A percentile compares a stretch with the other conserved stretches of the same genome.
Conservation (phyloP, 2,329 filamentous ascomycete genomes). For the Pseudofabraea citricarpa region DNA sequence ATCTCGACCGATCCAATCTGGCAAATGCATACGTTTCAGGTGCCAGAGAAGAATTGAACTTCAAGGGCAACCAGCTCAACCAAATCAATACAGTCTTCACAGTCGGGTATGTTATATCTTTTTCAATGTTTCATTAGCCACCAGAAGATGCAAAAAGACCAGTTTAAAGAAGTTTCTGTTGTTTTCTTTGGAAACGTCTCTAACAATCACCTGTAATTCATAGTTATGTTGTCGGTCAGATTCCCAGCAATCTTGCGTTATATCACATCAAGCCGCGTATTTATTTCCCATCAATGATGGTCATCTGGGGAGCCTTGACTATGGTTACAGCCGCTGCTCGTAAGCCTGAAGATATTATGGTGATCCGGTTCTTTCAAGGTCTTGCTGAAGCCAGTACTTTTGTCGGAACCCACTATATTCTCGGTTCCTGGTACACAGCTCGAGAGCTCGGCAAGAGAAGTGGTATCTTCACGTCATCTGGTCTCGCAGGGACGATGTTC, state of each 20-base stretch:
- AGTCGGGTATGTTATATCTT: conserved; percentile 17
- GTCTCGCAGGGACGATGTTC: conserved; percentile 56
- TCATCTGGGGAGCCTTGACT: conserved; percentile 58
- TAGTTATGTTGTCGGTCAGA: conserved; percentile 49
- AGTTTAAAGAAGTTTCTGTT: no score
- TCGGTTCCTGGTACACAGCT: conserved; percentile 57
- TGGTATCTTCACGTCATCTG: conserved; percentile 56
- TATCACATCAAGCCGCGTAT: conserved; percentile 59
- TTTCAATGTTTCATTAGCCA: not conserved
- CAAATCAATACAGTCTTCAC: conserved; percentile 46
- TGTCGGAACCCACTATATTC: conserved; percentile 52
- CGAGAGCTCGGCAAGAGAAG: conserved; percentile 57
- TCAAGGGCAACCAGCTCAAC: conserved; percentile 45
- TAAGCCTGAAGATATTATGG: conserved; percentile 51
- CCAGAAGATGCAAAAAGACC: no score
- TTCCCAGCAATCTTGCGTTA: conserved; percentile 57
- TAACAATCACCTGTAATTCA: conserved; percentile 6
- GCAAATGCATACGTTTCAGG: conserved; percentile 51
- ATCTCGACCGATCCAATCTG: conserved; percentile 45
- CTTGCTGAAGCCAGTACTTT: conserved; percentile 53
- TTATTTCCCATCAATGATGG: conserved; percentile 59
- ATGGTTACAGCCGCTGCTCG: conserved; percentile 53
- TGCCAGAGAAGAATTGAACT: conserved; percentile 45
- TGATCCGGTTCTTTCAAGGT: conserved; percentile 52
- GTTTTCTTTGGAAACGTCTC: no score